Evolutionary conservation across 2,329 filamentous ascomycete genomes (phyloP).

Genomic region (Penicillium sp.): DNA sequence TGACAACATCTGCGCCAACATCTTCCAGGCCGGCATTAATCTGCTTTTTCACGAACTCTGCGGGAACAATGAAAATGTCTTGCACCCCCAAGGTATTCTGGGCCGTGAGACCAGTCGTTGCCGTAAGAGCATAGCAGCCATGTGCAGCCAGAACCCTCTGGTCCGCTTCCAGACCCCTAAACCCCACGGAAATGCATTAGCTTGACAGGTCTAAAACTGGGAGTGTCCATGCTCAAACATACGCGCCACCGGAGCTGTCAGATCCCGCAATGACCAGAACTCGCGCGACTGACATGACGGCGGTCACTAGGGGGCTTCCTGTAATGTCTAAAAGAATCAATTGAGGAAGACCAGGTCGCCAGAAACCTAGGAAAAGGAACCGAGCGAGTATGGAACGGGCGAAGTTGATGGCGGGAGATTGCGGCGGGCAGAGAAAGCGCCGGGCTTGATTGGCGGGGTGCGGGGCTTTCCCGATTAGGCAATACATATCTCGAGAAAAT

Average conservation of each 20-base stretch:
- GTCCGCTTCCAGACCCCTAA: slow-evolving; percentile 86
- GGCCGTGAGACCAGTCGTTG: slow-evolving; percentile 88
- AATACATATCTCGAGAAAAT: too few relatives aligned
- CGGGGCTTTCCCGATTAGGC: too few relatives aligned
- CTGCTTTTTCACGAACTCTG: slow-evolving; percentile 71
- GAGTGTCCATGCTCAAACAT: too few relatives aligned
- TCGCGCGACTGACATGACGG: slow-evolving; percentile 40
- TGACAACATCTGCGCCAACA: slow-evolving; percentile 79
- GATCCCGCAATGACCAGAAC: slow-evolving; percentile 80
- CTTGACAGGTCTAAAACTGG: background rate
- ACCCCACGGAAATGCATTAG: slow-evolving; percentile 54
- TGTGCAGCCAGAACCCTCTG: slow-evolving; percentile 90
- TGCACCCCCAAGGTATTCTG: slow-evolving; percentile 83
- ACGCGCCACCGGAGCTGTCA: slow-evolving; percentile 85
- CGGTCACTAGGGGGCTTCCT: too few relatives aligned
- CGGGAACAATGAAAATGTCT: slow-evolving; percentile 69
- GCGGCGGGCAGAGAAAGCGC: too few relatives aligned
- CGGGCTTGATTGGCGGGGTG: too few relatives aligned
- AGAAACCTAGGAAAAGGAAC: too few relatives aligned
- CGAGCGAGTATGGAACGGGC: too few relatives aligned
- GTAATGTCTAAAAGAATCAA: slow-evolving; percentile 12
- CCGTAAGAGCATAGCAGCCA: slow-evolving; percentile 91
- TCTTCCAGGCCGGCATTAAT: slow-evolving; percentile 78
- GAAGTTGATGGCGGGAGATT: too few relatives aligned
- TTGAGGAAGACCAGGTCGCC: too few relatives aligned